Evolutionary conservation across 345 rosid genomes (phyloP), one percentile per base, ranked within the genome.

Genomic region (Draba incana): DNA sequence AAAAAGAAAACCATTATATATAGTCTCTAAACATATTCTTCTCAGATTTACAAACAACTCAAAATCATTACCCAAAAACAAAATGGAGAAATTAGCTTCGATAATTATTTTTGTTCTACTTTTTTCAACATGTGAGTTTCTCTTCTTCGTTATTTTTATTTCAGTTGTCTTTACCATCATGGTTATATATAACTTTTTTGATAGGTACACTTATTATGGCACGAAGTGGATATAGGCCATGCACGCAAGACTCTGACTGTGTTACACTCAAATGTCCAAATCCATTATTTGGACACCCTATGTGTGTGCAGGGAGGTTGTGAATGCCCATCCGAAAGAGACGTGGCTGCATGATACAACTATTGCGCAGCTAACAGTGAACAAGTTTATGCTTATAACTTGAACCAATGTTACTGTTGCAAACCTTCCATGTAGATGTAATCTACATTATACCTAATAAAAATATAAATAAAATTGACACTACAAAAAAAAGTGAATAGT

Each of bases 171-270:
- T 9, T 3, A 9, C 49, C 33, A 30, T 51, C 1, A 38, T 37
- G 2, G 3, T 54, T 10, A 8, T 60, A 8, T 13, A 33, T 38
- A 23, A 23, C 4, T 30, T 14, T 37, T 5, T 33, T 33, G 1
- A 9, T 16, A 70, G 74, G 67, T 43, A 31, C 51, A 60, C 52
- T 42, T 5, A 41, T 70, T 70, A 11, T 30, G 15, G 74, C 61
- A 60, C 37, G 52, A 30, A 60, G 1, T 12, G 56, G 52, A 44
- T 43, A 12, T 55, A 3, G 4, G 58, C n/a, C 74, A 30, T 69
- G 67, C 50, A 42, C 4, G 51, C 20, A 5, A 6, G 2, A 44
- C 39, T 54, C 48, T 20, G 52, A 60, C 25, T 68, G 72, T 27
- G 57, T 6, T 27, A 39, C 11, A 39, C 13, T 59, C 66, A 59